Base-by-base conservation (phyloP, 805 yeast species). In the Candida taoyuanica region DNA sequence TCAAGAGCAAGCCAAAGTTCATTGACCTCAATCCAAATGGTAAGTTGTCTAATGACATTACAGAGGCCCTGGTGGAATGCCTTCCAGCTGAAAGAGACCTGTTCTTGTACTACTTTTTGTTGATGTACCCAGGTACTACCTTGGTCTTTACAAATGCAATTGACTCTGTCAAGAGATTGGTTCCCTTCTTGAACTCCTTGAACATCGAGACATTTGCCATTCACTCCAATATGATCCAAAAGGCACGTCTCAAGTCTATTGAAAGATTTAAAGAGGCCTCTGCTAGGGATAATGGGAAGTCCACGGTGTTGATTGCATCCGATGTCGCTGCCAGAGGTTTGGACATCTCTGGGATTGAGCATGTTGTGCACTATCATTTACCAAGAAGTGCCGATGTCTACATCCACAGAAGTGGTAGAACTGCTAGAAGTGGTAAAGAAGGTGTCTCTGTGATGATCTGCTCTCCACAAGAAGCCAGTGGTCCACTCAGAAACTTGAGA, bases 321-420 rank as follows among this genome's bases (percentile, higher is more conserved):
- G 98, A 93, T 63, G 98, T 93, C 32, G 98, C 98, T 2, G 98
- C 98, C 4, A 77, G 98, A 69, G 98, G 98, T 43, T 71, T 93
- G 43, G 98, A 93, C 69, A 87, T 93, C 38, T 83, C 95, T 3
- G 75, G 74, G 33, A 89, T 93, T 36, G 81, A 88, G 51, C 98
- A 93, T 60, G 98, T 93, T 34, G 85, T 91, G 16, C 98, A 93
- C 61, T 93, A 91, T 56, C 97, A 93, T 62, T 70, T 93, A 45
- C 98, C 98, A 9, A 72, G 98, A 46, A 72, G 94, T 13, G 97
- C 97, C 0, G 98, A 93, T 56, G 79, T 87, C 35, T 93, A 93
- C 56, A 81, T 93, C 50, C 98, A 93, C 63, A 74, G 98, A 60
- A 85, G 96, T 2, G 98, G 98, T 44, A 80, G 98, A 73, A 93